A percentile compares a stretch with the other conserved stretches of the same genome.
Evolutionary conservation across 164 flowering plant species (phyloP).

Genomic region (Umbellularia californica): DNA sequence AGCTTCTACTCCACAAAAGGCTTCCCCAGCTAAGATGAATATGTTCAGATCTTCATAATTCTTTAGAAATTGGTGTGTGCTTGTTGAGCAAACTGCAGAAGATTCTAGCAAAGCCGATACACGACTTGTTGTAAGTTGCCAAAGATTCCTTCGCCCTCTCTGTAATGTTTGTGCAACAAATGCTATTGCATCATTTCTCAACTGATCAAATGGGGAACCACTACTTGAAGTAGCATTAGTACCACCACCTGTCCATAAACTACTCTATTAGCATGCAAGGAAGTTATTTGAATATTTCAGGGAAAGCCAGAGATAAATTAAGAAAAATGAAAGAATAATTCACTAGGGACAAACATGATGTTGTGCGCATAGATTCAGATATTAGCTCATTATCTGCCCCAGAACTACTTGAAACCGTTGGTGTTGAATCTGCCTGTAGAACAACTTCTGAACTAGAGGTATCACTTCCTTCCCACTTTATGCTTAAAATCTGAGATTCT

Average conservation of each 20-base stretch:
- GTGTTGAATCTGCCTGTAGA: constrained; percentile 22
- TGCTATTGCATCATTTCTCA: constrained; percentile 72
- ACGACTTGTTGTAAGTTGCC: constrained; percentile 96
- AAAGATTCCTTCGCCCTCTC: constrained; percentile 88
- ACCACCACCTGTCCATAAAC: constrained; percentile 8
- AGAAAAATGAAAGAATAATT: constrained; percentile 12
- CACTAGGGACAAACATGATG: constrained; percentile 15
- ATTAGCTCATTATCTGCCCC: constrained; percentile 20
- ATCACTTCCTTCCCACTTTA: constrained; percentile 21
- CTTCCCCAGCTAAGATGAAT: constrained; percentile 94
- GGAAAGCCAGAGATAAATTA: constrained; percentile 16
- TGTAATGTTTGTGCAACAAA: constrained; percentile 75
- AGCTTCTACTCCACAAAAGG: constrained; percentile 89
- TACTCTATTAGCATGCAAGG: background rate
- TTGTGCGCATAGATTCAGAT: constrained; percentile 25
- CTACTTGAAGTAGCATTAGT: constrained; percentile 48
- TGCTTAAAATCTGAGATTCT: constrained; percentile 20
- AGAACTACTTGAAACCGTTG: constrained; percentile 14
- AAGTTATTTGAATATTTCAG: constrained; percentile 12
- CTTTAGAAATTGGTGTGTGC: constrained; percentile 88
- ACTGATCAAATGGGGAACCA: constrained; percentile 83
- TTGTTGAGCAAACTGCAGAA: constrained; percentile 66
- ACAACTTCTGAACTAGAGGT: constrained; percentile 24
- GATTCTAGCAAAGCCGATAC: constrained; percentile 81
- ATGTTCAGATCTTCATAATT: constrained; percentile 82